A percentile compares a stretch with the other conserved stretches of the same genome.
phyloP scores from a whole-genome alignment of 139 green algal species.

The Bryopsis sp. region DNA sequence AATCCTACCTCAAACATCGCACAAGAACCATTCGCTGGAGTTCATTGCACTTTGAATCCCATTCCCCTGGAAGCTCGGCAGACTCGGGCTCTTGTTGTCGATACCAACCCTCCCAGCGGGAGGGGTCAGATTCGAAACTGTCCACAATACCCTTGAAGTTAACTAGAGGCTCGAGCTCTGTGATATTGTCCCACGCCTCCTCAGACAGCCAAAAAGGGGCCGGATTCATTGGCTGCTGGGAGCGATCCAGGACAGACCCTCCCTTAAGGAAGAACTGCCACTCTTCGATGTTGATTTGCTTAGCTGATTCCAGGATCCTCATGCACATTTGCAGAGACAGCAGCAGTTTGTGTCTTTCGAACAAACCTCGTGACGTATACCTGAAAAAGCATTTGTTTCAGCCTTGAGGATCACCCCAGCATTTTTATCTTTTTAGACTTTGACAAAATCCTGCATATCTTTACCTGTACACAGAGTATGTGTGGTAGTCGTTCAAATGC shows the following conservation, averaged over 20 bases:
- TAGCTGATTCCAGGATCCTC: constrained; percentile 41
- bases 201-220: constrained; percentile 1
- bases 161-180: constrained; percentile 53
- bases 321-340: constrained; percentile 78
- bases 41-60: constrained; percentile 37
- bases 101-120: constrained; percentile 59
- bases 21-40: constrained; percentile 76
- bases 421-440: too few species aligned
- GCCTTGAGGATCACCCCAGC: too few species aligned
- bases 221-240: neutral
- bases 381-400: too few species aligned
- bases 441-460: too few species aligned
- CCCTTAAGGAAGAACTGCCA: constrained; percentile 77
- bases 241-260: constrained; percentile 34
- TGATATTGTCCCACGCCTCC: neutral
- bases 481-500: constrained; percentile 76
- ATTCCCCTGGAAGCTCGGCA: constrained; percentile 43
- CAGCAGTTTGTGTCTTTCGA: constrained; percentile 84
- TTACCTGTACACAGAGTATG: constrained; percentile 71
- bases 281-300: constrained; percentile 65
- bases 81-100: constrained; percentile 36
- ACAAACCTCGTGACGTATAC: constrained; percentile 70
- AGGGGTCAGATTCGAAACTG: constrained; percentile 34
- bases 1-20: constrained; percentile 50
- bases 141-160: constrained; percentile 56